Conservation (phyloP, 164 flowering plant genomes). For the Brasenia schreberi region DNA sequence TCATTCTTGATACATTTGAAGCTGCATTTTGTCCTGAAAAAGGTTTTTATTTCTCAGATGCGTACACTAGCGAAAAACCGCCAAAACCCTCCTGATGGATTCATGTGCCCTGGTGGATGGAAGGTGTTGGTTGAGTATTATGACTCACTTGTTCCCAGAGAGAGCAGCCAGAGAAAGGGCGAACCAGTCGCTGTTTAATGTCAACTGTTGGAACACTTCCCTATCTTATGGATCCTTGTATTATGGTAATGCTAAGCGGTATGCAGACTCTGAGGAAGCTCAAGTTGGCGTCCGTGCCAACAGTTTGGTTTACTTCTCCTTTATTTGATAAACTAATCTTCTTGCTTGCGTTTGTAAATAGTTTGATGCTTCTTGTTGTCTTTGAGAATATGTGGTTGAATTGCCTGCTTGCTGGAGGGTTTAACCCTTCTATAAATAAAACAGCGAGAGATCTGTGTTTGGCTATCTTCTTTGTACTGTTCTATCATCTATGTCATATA, state of each 20-base stretch:
- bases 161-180: conserved; percentile 35
- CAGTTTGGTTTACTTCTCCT: neutral
- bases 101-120: conserved; percentile 98
- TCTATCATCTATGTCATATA: no score
- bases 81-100: conserved; percentile 89
- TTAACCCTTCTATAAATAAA: neutral
- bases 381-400: neutral
- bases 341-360: neutral
- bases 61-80: conserved; percentile 71
- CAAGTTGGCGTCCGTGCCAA: conserved; percentile 9
- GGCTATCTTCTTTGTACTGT: no score
- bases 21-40: no score
- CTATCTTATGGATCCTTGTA: conserved; percentile 8
- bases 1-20: no score
- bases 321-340: neutral
- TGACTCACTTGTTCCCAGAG: conserved; percentile 40
- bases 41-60: conserved; percentile 38
- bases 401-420: neutral
- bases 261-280: neutral
- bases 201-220: neutral
- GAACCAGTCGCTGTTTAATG: conserved; percentile 45
- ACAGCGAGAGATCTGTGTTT: neutral
- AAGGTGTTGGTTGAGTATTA: conserved; percentile 82
- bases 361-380: neutral
- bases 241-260: conserved; percentile 3